A percentile compares a stretch with the other conserved stretches of the same genome.
phyloP scores from a whole-genome alignment of 352 stramenopile genomes.

The Phytophthora hybrid region DNA sequence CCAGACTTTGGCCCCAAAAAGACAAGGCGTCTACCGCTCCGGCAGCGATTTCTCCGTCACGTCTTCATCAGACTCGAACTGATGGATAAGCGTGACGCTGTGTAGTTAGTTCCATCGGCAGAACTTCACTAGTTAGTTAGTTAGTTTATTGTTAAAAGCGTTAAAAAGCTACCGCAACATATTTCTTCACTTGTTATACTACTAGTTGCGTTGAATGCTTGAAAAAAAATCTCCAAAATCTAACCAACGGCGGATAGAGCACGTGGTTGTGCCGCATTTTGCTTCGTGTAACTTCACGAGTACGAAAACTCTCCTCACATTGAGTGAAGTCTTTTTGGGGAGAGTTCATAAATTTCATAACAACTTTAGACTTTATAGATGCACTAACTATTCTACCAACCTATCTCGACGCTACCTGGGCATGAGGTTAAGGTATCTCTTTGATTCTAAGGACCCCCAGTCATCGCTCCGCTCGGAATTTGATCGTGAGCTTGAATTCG shows the following conservation, averaged over 20 bases:
- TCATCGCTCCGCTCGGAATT: slow-evolving; percentile 28
- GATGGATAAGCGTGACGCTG: neutral
- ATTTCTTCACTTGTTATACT: too few species aligned
- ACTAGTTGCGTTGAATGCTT: too few species aligned
- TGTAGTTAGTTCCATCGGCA: slow-evolving; percentile 13
- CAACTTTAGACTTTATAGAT: neutral
- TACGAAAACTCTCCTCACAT: too few species aligned
- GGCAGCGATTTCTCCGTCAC: slow-evolving; percentile 36
- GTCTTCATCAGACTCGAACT: slow-evolving; percentile 32
- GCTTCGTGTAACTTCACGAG: too few species aligned
- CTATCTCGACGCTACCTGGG: slow-evolving; percentile 14
- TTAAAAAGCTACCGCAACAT: slow-evolving; percentile 17
- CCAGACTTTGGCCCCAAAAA: slow-evolving; percentile 23
- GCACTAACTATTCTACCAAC: neutral
- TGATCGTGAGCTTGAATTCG: slow-evolving; percentile 27
- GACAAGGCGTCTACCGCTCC: slow-evolving; percentile 10
- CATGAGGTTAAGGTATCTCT: slow-evolving; percentile 34
- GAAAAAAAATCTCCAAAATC: too few species aligned
- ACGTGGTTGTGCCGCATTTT: too few species aligned
- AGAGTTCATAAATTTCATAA: too few species aligned
- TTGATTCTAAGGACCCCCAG: slow-evolving; percentile 27
- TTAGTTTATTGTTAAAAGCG: slow-evolving; percentile 4
- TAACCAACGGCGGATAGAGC: too few species aligned
- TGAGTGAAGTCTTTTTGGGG: too few species aligned
- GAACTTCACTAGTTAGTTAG: slow-evolving; percentile 14